Percentiles rank a stretch among this genome's conserved stretches.
These are phyloP conservation scores for Neurospora sp. DNA, from an alignment of 495 filamentous ascomycete species.

Conservation along the genomic window DNA sequence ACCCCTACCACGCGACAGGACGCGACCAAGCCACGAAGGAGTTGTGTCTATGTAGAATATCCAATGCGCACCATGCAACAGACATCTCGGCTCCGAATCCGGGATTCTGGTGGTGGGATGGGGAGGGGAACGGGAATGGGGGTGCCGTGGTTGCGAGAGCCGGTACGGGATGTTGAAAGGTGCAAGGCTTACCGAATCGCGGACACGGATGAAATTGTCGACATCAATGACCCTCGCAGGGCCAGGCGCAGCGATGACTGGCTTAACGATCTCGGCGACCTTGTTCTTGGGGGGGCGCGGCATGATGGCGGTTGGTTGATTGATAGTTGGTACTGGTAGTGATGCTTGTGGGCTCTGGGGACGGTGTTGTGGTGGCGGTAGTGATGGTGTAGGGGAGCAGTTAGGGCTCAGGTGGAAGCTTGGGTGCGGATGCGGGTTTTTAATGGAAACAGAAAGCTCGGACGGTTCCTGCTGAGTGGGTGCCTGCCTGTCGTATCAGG, in stretches of 20 bases:
- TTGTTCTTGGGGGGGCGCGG: slow-evolving; percentile 30
- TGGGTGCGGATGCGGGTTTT: not conserved
- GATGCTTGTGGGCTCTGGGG: slow-evolving; percentile 11
- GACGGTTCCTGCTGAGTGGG: not conserved
- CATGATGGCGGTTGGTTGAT: slow-evolving; percentile 15
- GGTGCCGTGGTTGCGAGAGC: slow-evolving; percentile 1
- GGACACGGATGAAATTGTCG: slow-evolving; percentile 38
- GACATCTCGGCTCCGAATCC: not conserved
- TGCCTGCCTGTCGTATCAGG: slow-evolving; percentile 3
- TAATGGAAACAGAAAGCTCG: not conserved
- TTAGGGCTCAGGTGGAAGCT: not conserved
- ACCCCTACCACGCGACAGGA: not conserved
- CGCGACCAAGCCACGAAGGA: not conserved
- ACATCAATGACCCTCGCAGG: slow-evolving; percentile 32
- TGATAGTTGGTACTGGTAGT: slow-evolving; percentile 8
- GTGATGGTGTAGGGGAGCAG: slow-evolving; percentile 14
- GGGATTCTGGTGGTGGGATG: not conserved
- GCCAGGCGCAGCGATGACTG: slow-evolving; percentile 15
- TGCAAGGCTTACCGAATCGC: slow-evolving; percentile 37
- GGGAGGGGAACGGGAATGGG: not conserved
- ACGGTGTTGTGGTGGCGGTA: slow-evolving; percentile 10
- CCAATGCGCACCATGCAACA: not conserved
- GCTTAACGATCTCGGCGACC: slow-evolving; percentile 32
- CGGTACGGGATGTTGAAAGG: slow-evolving; percentile 7
- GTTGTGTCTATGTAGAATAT: not conserved